Base-by-base conservation (phyloP, 257 asterid species). In the Paulownia fortunei region DNA sequence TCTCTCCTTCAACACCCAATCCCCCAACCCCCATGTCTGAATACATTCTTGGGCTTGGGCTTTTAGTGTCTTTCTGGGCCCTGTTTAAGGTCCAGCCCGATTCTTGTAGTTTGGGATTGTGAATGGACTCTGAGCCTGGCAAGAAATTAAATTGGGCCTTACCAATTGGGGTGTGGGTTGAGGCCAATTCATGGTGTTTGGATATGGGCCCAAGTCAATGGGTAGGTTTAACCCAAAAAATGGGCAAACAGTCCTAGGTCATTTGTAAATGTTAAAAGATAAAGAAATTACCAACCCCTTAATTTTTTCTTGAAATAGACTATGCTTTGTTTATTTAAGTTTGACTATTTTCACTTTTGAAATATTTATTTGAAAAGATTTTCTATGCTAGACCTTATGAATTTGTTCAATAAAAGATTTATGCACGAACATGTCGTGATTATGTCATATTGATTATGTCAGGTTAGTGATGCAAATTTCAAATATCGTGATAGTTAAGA, bases 61-160 rank as follows among this genome's bases (percentile, higher is more conserved):
- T 52, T 52, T 34, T 52, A 30, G 21, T 3, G n/a, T 64, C 19
- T 2, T 5, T 5, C 7, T 32, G 67, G 81, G 81, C 84, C 62
- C 19, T n/a, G 2, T 13, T 72, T 61, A 3, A 1, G 36, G 2
- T 36, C 26, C 3, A 27, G 73, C 36, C 59, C 61, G 70, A 16
- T 3, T 11, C 1, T 15, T 44, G 58, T 39, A 19, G 26, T 15
- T 32, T 62, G 19, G 47, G 24, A 32, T 34, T 15, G 5, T 13
- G 0, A 34, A 62, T 62, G 69, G 69, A 47, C 44, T 13, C 1
- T 32, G 26, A 2, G 15, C 1, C 21, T 3, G 69, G 23, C 3
- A 10, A 23, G 13, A 21, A 13, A 0, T 27, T 10, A 1, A 16
- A 27, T 1, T 3, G 6, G 10, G 21, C 9, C 1, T 30, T 0